Percentiles rank a stretch among this genome's conserved stretches.
These are phyloP conservation scores for Phytopythium helicoides DNA, from an alignment of 352 stramenopile genomes.

Conservation along the genomic window DNA sequence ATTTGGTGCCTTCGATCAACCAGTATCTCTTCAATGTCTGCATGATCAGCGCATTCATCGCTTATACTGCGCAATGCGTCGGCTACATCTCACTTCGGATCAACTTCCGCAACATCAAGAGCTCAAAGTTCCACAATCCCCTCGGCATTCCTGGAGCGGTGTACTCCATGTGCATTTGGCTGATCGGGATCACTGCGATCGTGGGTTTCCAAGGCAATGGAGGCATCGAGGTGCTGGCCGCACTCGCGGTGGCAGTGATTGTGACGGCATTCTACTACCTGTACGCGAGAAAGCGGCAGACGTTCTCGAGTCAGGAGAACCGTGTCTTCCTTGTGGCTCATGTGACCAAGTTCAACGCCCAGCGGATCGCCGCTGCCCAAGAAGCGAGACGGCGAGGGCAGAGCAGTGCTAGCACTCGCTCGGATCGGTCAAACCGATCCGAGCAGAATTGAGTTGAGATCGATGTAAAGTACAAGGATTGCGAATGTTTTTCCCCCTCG, in stretches of 20 bases:
- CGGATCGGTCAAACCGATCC: too few relatives aligned
- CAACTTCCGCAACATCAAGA: constrained; percentile 23
- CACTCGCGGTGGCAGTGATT: constrained; percentile 1
- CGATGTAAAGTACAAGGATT: too few relatives aligned
- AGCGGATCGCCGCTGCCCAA: constrained; percentile 1
- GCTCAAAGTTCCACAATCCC: constrained; percentile 13
- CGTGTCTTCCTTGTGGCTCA: constrained; percentile 20
- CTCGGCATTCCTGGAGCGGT: constrained; percentile 15
- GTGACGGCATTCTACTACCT: constrained; percentile 13
- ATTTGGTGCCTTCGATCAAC: constrained; percentile 3
- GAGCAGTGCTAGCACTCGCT: too few relatives aligned
- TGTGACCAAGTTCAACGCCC: constrained; percentile 21
- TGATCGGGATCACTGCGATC: constrained; percentile 7
- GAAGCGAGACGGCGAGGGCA: constrained; percentile 1
- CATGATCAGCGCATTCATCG: constrained; percentile 12
- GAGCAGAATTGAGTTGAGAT: too few relatives aligned
- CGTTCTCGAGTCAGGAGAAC: constrained; percentile 22
- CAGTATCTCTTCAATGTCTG: constrained; percentile 9
- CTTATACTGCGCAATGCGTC: constrained; percentile 17
- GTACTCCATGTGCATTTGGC: constrained; percentile 16
- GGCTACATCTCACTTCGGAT: constrained; percentile 22
- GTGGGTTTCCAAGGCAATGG: constrained; percentile 11
- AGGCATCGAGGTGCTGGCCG: constrained; percentile 1
- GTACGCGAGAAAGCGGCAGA: constrained; percentile 15
- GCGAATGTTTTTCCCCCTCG: too few relatives aligned